These are phyloP conservation scores for Aechmea fasciata DNA, from an alignment of 176 grass and related monocot genomes.

Conservation along the genomic window DNA sequence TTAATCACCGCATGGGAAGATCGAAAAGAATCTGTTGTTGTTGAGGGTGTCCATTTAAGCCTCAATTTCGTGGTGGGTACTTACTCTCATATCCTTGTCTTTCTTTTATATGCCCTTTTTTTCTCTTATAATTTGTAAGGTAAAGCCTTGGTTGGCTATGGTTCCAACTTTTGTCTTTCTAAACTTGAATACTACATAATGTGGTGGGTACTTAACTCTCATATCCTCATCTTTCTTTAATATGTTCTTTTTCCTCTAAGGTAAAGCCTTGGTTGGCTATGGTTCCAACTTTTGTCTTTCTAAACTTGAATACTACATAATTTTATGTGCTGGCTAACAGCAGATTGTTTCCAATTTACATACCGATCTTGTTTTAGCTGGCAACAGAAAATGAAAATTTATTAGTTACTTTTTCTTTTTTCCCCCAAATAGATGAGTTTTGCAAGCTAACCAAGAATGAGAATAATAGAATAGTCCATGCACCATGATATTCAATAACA, in stretches of 20 bases:
- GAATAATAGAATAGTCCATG: too few species aligned
- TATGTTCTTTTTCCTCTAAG: constrained; percentile 3
- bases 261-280: background rate
- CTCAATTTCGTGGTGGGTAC: constrained; percentile 89
- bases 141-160: background rate
- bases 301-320: too few species aligned
- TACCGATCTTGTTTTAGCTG: too few species aligned
- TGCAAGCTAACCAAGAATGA: too few species aligned
- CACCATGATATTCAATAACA: too few species aligned
- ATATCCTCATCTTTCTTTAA: background rate
- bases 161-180: background rate
- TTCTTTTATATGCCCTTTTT: constrained; percentile 7
- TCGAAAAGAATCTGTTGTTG: constrained; percentile 83
- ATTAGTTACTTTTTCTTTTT: too few species aligned
- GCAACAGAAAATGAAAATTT: too few species aligned
- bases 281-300: background rate
- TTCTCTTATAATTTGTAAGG: background rate
- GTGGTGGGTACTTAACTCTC: constrained; percentile 44
- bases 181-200: too few species aligned
- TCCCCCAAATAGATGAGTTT: too few species aligned
- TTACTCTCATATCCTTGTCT: constrained; percentile 5
- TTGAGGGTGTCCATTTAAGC: constrained; percentile 97
- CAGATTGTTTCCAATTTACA: too few species aligned
- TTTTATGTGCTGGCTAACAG: too few species aligned
- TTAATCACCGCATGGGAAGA: constrained; percentile 96